Base-by-base conservation (phyloP, 139 green algal species). In the Parachlorella kessleri region DNA sequence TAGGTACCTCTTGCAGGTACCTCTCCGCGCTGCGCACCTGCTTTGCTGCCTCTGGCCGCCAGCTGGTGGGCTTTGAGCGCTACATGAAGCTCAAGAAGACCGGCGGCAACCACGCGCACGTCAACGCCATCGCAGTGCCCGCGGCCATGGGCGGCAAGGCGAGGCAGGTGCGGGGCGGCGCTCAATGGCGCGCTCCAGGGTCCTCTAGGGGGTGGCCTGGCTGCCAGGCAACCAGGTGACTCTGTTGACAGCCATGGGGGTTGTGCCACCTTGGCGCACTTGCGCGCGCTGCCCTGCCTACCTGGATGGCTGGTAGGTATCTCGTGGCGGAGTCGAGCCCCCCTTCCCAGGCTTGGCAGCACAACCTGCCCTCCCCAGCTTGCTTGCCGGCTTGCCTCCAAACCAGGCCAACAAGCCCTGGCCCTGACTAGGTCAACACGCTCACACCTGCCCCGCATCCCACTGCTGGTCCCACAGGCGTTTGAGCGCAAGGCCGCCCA, bases 61-160 rank as follows among this genome's bases (percentile, higher is more conserved):
- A 86, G 76, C 66, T 98, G 55, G 85, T 98, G 36, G 89, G 82
- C 0, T 99, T 98, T 83, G 95, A 99, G 92, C 91, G 95, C 33
- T 93, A 91, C 89, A 87, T 98, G 68, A 78, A 53, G 4, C 86
- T 97, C 73, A 72, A 81, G n/a, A 86, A 90, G 72, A 82, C 70
- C 35, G 92, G 93, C 35, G 95, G 95, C 76, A 98, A 98, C 88
- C 95, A 98, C 88, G 91, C 82, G 70, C 94, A 98, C 83, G 55
- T 97, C 78, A 97, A 97, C 85, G 84, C 89, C 3, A 73, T 97
- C 2, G 85, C 83, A 14, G 82, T 98, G 6, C 79, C 85, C 1
- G 37, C 28, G 21, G 76, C 83, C 0, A 41, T 70, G 3, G 77
- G 79, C 3, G 76, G 67, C 24, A 73, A 55, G 23, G 69, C 38